phyloP scores from a whole-genome alignment of 768 basidiomycete genomes.

The Omphalotus guepiniiformis region DNA sequence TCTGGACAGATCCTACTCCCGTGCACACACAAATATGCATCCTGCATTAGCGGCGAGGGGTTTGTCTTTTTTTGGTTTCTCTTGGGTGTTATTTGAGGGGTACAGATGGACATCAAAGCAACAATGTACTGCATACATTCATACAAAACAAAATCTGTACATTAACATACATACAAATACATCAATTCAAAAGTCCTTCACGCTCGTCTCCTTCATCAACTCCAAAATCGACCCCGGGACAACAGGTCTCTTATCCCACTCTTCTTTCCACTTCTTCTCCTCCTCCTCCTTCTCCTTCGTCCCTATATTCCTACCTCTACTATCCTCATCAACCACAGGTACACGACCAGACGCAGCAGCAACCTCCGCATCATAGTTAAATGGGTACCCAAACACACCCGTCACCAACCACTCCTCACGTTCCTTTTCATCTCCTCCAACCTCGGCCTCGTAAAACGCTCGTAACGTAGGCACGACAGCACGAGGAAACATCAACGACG shows the following conservation, averaged over 20 bases:
- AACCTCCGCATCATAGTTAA: too few species aligned
- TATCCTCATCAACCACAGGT: not conserved
- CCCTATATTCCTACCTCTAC: not conserved
- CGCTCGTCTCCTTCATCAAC: not conserved
- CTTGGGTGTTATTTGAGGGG: too few species aligned
- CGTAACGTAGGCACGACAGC: constrained; percentile 65
- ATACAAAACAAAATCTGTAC: too few species aligned
- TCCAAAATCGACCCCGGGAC: not conserved
- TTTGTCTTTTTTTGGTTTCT: too few species aligned
- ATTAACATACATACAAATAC: too few species aligned
- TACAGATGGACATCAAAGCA: too few species aligned
- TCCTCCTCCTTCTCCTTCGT: not conserved
- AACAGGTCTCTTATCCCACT: constrained; percentile 6
- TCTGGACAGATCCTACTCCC: too few species aligned
- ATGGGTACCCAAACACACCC: constrained; percentile 61
- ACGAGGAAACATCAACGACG: constrained; percentile 63
- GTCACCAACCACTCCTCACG: constrained; percentile 57
- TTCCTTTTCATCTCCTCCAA: constrained; percentile 12
- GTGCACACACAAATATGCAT: too few species aligned
- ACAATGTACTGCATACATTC: too few species aligned
- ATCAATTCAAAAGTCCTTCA: too few species aligned
- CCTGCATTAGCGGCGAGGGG: too few species aligned
- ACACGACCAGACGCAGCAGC: too few species aligned
- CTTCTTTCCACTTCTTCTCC: not conserved
- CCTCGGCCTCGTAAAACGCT: constrained; percentile 38